These are phyloP conservation scores for Chlorella sp. DNA, from an alignment of 139 green algal genomes.

Conservation along the genomic window DNA sequence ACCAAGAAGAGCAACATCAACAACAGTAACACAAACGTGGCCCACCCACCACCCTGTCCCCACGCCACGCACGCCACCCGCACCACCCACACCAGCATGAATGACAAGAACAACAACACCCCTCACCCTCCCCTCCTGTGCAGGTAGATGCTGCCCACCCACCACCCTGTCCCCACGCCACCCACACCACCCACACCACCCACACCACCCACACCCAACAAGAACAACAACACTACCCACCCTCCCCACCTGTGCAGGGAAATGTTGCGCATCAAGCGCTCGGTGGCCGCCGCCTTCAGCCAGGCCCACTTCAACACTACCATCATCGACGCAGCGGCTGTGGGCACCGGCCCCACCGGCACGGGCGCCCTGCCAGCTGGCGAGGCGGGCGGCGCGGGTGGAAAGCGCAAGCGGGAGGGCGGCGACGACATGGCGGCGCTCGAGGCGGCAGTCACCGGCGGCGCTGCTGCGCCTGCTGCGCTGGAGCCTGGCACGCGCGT, in stretches of 20 bases:
- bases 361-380: background rate
- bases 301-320: slow-evolving; percentile 89
- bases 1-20: too few relatives aligned
- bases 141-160: slow-evolving; percentile 98
- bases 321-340: slow-evolving; percentile 67
- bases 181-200: too few relatives aligned
- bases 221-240: background rate
- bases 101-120: too few relatives aligned
- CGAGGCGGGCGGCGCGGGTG: background rate
- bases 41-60: too few relatives aligned
- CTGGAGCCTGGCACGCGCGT: slow-evolving; percentile 57
- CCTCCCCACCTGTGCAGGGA: slow-evolving; percentile 75
- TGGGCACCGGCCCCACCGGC: slow-evolving; percentile 43
- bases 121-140: slow-evolving; percentile 48
- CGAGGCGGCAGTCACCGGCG: slow-evolving; percentile 58
- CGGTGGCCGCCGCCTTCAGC: slow-evolving; percentile 81
- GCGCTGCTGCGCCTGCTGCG: slow-evolving; percentile 28
- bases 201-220: too few relatives aligned
- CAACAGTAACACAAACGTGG: too few relatives aligned
- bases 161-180: slow-evolving; percentile 82
- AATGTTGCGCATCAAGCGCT: slow-evolving; percentile 98
- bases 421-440: slow-evolving; percentile 84
- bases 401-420: slow-evolving; percentile 48
- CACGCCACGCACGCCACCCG: too few relatives aligned
- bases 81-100: too few relatives aligned